Conservation (phyloP, 192 early-diverging fungal species). For the Backusella tuberculispora region DNA sequence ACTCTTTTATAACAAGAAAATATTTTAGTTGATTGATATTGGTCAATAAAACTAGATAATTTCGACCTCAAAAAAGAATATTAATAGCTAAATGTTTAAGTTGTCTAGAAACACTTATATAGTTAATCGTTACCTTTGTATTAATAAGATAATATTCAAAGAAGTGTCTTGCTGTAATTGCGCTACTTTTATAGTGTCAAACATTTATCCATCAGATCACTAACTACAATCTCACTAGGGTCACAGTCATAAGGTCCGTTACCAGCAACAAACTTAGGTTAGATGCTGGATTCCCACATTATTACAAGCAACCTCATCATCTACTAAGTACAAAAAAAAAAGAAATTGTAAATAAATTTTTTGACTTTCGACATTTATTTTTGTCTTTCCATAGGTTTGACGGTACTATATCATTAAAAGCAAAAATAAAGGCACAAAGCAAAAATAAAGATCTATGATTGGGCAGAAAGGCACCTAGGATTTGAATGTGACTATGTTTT, state of each 20-base stretch:
- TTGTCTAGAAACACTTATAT: too few species aligned
- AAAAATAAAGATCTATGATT: not conserved
- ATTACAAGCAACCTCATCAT: not conserved
- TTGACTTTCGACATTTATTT: too few species aligned
- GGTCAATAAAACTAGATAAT: not conserved
- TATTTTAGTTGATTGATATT: not conserved
- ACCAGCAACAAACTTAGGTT: not conserved
- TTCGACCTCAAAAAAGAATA: too few species aligned
- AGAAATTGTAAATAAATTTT: too few species aligned
- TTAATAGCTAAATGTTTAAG: too few species aligned
- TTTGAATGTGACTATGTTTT: not conserved
- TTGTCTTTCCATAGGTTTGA: too few species aligned
- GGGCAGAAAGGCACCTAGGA: not conserved
- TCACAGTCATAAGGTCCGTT: not conserved
- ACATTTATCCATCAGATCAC: conserved; percentile 9
- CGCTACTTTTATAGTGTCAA: conserved; percentile 13
- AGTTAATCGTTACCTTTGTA: too few species aligned
- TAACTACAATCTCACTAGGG: conserved; percentile 12
- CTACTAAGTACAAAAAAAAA: not conserved
- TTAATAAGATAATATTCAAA: not conserved
- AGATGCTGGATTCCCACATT: not conserved
- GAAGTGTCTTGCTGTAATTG: conserved; percentile 4
- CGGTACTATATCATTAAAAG: too few species aligned
- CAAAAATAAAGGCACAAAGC: too few species aligned
- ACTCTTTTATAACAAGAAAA: not conserved